These are phyloP conservation scores for Halteria grandinella DNA, from an alignment of 73 alveolate species.

Conservation along the genomic window DNA sequence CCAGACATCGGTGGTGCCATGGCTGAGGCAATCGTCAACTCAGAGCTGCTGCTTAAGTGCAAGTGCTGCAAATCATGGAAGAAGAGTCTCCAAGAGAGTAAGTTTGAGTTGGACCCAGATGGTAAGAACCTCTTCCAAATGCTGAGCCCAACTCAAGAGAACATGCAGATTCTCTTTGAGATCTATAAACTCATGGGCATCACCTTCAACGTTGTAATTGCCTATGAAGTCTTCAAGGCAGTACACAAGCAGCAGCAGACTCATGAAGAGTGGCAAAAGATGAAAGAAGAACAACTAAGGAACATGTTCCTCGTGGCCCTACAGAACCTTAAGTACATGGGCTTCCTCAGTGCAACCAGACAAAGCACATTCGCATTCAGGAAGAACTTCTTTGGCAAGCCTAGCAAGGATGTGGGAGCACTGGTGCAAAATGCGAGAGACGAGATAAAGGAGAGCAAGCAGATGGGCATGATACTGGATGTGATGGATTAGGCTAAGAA, in stretches of 20 bases:
- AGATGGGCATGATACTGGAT: too few relatives aligned
- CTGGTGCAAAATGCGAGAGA: too few relatives aligned
- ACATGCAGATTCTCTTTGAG: conserved; percentile 41
- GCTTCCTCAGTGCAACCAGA: conserved; percentile 60
- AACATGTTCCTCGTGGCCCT: conserved; percentile 47
- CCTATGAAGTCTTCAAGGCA: conserved; percentile 36
- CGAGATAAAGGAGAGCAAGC: too few relatives aligned
- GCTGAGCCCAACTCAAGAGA: conserved; percentile 15
- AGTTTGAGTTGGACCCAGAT: neutral
- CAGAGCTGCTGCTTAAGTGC: neutral
- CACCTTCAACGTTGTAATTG: conserved; percentile 43
- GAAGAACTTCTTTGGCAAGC: conserved; percentile 67
- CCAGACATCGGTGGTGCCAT: conserved; percentile 69
- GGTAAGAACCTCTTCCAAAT: neutral
- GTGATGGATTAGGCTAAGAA: too few relatives aligned
- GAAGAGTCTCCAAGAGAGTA: neutral
- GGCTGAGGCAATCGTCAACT: conserved; percentile 48
- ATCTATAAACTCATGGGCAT: too few relatives aligned
- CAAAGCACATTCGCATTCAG: conserved; percentile 51
- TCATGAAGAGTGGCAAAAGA: conserved; percentile 15
- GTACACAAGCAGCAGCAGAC: neutral
- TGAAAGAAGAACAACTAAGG: neutral
- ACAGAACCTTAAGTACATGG: conserved; percentile 63
- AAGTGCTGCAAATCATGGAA: neutral
- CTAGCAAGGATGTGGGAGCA: too few relatives aligned